Base-by-base conservation (phyloP, 805 yeast species). In the Teunomyces panamensis region DNA sequence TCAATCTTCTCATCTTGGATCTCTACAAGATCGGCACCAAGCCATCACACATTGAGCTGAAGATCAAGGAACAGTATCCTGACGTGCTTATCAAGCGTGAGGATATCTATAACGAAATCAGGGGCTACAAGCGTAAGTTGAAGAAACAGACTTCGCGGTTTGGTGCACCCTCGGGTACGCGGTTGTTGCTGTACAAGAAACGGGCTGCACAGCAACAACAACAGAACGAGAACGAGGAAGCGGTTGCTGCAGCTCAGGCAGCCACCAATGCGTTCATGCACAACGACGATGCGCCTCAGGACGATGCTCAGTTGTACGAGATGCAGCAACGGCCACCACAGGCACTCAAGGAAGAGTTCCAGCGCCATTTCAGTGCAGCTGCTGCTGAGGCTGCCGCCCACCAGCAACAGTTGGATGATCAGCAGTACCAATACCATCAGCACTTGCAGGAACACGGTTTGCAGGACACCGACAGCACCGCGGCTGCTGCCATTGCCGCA, bases 21-120 rank as follows among this genome's bases (percentile, higher is more conserved):
- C 64, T 79, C 49, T 79, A 79, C 59, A 74, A 75, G 47, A 68
- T 74, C 17, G 84, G 83, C 36, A 80, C 81, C 45, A 79, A 79
- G 59, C 84, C 84, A 5, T 68, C 75, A 5, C 77, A 73, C 52
- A 79, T 79, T 52, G 83, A 78, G 56, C 69, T 73, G 30, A 79
- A 77, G 50, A 71, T 79, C 49, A 70, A 70, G 51, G 77, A 77
- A 46, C 75, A 75, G 50, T 79, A 70, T 57, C 81, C 80, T 20
- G 81, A 77, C 45, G 75, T 79, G 39, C 67, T 77, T 37, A 78
- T 79, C 53, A 79, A 79, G 60, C 67, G 83, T 48, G 83, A 79
- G 56, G 84, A 79, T 58, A 79, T 79, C 47, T 79, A 79, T 60
- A 79, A 79, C 59, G 83, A 79, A 55, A 78, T 79, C 56, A 60